Evolutionary conservation across 78 protist genomes (phyloP).

Genomic region (Dictyostelium intermedium): DNA sequence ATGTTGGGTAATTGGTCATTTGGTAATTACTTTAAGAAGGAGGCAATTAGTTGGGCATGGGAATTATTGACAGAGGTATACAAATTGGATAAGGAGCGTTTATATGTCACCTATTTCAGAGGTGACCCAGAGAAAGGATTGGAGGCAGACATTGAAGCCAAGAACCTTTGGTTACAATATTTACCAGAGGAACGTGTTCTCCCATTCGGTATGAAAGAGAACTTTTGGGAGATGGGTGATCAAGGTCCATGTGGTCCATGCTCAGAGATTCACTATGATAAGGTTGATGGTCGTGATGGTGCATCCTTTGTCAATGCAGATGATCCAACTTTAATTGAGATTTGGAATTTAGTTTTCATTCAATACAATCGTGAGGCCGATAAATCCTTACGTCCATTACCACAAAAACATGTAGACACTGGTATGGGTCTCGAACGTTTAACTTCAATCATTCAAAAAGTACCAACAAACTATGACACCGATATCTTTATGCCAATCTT

Average conservation of each 20-base stretch:
- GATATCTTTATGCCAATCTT: constrained; percentile 96
- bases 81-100: constrained; percentile 87
- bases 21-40: constrained; percentile 98
- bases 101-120: constrained; percentile 97
- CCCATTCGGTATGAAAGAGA: constrained; percentile 94
- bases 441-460: constrained; percentile 93
- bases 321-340: constrained; percentile 97
- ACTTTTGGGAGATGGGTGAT: constrained; percentile 99
- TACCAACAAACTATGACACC: constrained; percentile 97
- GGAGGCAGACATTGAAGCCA: constrained; percentile 93
- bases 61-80: constrained; percentile 94
- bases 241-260: constrained; percentile 99
- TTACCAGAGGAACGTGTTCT: constrained; percentile 94
- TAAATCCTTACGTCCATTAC: constrained; percentile 86
- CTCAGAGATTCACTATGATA: constrained; percentile 98
- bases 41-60: constrained; percentile 96
- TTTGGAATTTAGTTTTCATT: constrained; percentile 99
- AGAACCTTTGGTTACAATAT: constrained; percentile 91
- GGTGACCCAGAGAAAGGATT: constrained; percentile 91
- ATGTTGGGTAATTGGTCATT: constrained; percentile 99
- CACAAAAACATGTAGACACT: constrained; percentile 96
- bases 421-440: constrained; percentile 98
- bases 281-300: constrained; percentile 93
- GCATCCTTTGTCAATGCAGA: constrained; percentile 94
- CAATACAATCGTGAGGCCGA: constrained; percentile 91